Base-by-base conservation (phyloP, 2,329 filamentous ascomycete genomes). In the Aspergillus novoparasiticus region DNA sequence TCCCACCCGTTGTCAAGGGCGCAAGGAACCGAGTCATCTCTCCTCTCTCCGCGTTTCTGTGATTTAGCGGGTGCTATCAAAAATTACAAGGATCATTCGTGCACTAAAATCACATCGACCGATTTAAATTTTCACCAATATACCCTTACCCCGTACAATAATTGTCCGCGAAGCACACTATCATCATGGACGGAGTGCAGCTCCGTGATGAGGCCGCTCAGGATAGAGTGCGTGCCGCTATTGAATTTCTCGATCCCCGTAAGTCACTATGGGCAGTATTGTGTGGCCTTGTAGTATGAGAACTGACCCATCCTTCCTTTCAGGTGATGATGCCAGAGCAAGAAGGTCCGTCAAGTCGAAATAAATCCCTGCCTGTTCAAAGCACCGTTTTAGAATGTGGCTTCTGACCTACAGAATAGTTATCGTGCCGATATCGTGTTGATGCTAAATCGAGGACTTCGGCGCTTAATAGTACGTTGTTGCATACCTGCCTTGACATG, bases 231-330 rank as follows among this genome's bases (percentile, higher is more conserved):
- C 90, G 93, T 72, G 88, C 90, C 68, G 93, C 93, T n/a, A 87
- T 90, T 72, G 94, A 97, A 78, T 97, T 98, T 75, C 87, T 98
- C 50, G 94, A 97, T 83, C 94, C 94, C 65, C 89, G 93, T 97
- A 86, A 73, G 89, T 58, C 3, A 21, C 14, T 11, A 28, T 30
- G 32, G 28, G n/a, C 34, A 23, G 48, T 19, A 11, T 50, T 19
- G 30, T 28, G 28, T 57, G 39, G 12, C 10, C 21, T 5, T 36
- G 10, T 26, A 26, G 54, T 10, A 36, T 1, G 12, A 19, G 5
- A 34, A 41, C 54, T 60, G 14, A 60, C 56, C 61, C 66, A 61
- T 67, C 53, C 61, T 71, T 21, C 64, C 43, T 58, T n/a, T 26
- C 63, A 88, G 86, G 79, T 69, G 86, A 89, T 79, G 82, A 89